phyloP scores from a whole-genome alignment of 2,329 filamentous ascomycete species.

The Chrysoporthe austroafricana region DNA sequence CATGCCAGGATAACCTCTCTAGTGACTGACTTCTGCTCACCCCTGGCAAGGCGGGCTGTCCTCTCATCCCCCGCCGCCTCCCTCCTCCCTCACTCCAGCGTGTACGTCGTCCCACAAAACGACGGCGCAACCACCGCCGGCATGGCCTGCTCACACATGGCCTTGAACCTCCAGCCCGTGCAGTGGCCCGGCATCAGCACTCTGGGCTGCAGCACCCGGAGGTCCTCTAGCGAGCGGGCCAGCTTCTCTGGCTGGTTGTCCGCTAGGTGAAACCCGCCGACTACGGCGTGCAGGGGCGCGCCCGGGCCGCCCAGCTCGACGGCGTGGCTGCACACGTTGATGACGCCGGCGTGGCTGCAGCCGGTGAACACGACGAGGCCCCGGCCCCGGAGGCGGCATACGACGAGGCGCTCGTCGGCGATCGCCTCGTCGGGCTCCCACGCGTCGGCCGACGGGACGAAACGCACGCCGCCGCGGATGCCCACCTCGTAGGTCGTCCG shows the following conservation, averaged over 20 bases:
- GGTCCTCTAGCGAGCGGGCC: constrained; percentile 49
- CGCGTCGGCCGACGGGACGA: constrained; percentile 40
- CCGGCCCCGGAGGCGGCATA: constrained; percentile 55
- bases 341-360: constrained; percentile 59
- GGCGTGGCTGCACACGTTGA: constrained; percentile 54
- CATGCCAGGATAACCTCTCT: no score
- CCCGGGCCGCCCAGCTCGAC: constrained; percentile 38
- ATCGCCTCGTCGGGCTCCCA: constrained; percentile 56
- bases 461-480: constrained; percentile 49
- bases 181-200: constrained; percentile 59
- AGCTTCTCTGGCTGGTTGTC: constrained; percentile 48
- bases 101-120: constrained; percentile 50
- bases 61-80: not conserved
- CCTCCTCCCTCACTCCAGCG: constrained; percentile 1
- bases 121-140: constrained; percentile 53
- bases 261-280: constrained; percentile 59
- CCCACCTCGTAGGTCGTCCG: constrained; percentile 53
- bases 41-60: not conserved
- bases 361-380: constrained; percentile 60
- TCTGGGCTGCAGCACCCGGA: constrained; percentile 50
- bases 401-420: constrained; percentile 56
- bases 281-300: constrained; percentile 51
- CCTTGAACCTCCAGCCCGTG: constrained; percentile 59
- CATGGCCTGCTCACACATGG: constrained; percentile 54
- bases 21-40: no score